phyloP scores from a whole-genome alignment of 768 basidiomycete genomes.

The Mycena belliarum region DNA sequence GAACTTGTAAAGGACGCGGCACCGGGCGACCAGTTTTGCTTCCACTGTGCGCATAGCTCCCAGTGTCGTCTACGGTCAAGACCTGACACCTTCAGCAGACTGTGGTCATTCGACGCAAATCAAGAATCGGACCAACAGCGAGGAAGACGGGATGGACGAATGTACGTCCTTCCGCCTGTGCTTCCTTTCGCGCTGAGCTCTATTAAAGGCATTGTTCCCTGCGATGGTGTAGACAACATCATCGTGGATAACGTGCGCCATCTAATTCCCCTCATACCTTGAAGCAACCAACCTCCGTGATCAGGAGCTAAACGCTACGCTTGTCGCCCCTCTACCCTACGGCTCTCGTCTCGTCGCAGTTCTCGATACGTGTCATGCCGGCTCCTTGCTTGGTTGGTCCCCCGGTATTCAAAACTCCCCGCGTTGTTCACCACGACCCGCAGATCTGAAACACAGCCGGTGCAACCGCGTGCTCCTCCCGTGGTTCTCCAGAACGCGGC shows the following conservation, averaged over 20 bases:
- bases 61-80: background rate
- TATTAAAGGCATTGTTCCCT: slow-evolving; percentile 10
- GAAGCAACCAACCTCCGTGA: background rate
- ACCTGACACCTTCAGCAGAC: slow-evolving; percentile 1
- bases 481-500: slow-evolving; percentile 1
- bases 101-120: slow-evolving; percentile 19
- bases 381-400: slow-evolving; percentile 13
- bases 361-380: slow-evolving; percentile 22
- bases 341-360: slow-evolving; percentile 19
- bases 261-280: background rate
- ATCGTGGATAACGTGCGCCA: slow-evolving; percentile 12
- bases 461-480: slow-evolving; percentile 18
- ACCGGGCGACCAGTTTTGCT: slow-evolving; percentile 25
- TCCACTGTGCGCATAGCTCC: slow-evolving; percentile 25
- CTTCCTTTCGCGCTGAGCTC: background rate
- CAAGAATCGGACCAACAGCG: background rate
- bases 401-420: background rate
- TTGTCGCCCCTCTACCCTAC: slow-evolving; percentile 15
- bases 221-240: slow-evolving; percentile 3
- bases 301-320: slow-evolving; percentile 10
- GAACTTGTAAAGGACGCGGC: slow-evolving; percentile 16
- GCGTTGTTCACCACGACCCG: background rate
- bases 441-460: slow-evolving; percentile 17
- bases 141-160: slow-evolving; percentile 23
- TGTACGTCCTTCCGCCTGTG: background rate